These are phyloP conservation scores for Phytophthora niederhauseri DNA, from an alignment of 352 stramenopile genomes.

Conservation along the genomic window DNA sequence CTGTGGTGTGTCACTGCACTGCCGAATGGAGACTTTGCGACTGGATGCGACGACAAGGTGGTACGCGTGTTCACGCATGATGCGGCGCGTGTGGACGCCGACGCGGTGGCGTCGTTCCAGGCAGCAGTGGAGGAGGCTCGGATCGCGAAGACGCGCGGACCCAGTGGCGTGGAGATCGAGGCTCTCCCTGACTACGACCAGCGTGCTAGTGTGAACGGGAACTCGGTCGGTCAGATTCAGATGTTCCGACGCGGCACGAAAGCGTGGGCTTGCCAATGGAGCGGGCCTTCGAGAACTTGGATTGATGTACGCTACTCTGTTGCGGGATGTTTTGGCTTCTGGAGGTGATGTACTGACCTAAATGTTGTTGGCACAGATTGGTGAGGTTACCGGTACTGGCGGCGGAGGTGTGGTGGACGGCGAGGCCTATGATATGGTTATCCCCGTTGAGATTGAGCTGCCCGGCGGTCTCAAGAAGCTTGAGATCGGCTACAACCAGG, in stretches of 20 bases:
- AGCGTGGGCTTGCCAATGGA: conserved; percentile 97
- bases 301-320: conserved; percentile 86
- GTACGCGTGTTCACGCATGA: conserved; percentile 92
- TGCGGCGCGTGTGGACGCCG: conserved; percentile 64
- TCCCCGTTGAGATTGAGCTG: conserved; percentile 97
- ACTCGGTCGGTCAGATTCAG: conserved; percentile 95
- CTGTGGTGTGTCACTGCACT: conserved; percentile 87
- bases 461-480: conserved; percentile 92
- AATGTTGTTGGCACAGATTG: conserved; percentile 54
- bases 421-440: conserved; percentile 95
- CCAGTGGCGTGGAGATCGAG: conserved; percentile 93
- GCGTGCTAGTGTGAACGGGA: conserved; percentile 70
- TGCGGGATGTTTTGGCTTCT: background rate
- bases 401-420: conserved; percentile 92
- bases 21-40: conserved; percentile 91
- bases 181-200: conserved; percentile 95
- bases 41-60: conserved; percentile 94
- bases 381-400: conserved; percentile 86
- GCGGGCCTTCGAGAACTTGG: conserved; percentile 90
- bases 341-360: background rate
- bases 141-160: conserved; percentile 72
- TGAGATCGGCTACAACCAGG: conserved; percentile 98
- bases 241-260: conserved; percentile 95
- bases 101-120: conserved; percentile 69
- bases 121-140: conserved; percentile 63